Conservation (phyloP, 768 basidiomycete genomes). For the Glaciozyma martinii region DNA sequence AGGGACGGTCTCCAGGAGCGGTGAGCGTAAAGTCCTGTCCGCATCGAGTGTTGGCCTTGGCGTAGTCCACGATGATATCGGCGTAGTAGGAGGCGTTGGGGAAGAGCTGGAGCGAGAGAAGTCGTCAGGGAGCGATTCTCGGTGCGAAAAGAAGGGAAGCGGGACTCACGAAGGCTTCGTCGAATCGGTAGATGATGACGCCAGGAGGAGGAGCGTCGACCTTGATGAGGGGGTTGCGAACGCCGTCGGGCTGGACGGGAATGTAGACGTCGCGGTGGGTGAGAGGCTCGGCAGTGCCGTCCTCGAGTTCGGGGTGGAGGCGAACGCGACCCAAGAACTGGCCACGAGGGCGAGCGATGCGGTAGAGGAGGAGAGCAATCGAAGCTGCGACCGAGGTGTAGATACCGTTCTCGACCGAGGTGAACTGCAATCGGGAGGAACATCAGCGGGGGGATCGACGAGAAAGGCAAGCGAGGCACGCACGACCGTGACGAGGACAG, state of each 20-base stretch:
- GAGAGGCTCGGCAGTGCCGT: not conserved
- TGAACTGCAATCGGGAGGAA: not conserved
- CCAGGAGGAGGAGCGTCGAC: constrained; percentile 74
- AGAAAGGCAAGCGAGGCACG: constrained; percentile 47
- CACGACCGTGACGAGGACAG: constrained; percentile 41
- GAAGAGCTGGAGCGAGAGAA: constrained; percentile 34
- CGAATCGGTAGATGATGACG: constrained; percentile 79
- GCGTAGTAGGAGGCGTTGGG: constrained; percentile 48
- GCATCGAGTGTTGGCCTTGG: constrained; percentile 59
- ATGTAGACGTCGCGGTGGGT: constrained; percentile 71
- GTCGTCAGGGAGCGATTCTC: too few species aligned
- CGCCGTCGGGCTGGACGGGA: constrained; percentile 50
- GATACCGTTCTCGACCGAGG: constrained; percentile 49
- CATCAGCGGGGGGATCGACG: not conserved
- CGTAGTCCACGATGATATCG: constrained; percentile 65
- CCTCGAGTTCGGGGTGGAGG: constrained; percentile 42
- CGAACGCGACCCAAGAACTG: constrained; percentile 81
- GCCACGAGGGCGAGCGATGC: constrained; percentile 78
- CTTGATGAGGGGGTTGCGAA: constrained; percentile 60
- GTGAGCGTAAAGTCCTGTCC: constrained; percentile 46
- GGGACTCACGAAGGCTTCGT: constrained; percentile 51
- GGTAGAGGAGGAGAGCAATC: constrained; percentile 66
- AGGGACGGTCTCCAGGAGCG: constrained; percentile 64
- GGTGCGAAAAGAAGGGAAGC: not conserved
- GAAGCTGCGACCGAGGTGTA: constrained; percentile 56